Percentiles rank a stretch among this genome's conserved stretches.
These are phyloP conservation scores for Cutaneotrichosporon dermatis DNA, from an alignment of 1,284 basidiomycete genomes.

Conservation along the genomic window DNA sequence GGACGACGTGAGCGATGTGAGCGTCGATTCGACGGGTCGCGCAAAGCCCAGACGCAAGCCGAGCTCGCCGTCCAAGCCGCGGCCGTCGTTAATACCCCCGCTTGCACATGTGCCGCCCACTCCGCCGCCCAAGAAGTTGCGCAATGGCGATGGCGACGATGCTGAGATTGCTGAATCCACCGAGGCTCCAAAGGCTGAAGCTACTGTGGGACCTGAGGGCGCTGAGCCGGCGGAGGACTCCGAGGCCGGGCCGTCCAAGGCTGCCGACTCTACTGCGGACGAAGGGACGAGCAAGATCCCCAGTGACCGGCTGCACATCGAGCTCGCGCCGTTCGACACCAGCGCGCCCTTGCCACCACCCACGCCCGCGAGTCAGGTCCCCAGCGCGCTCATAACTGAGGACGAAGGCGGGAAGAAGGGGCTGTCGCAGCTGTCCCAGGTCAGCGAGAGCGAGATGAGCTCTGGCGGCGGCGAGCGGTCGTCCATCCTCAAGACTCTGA, in stretches of 20 bases:
- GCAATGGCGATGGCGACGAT: not conserved
- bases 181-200: too few relatives aligned
- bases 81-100: not conserved
- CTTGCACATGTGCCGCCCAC: not conserved
- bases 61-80: conserved; percentile 11
- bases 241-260: not conserved
- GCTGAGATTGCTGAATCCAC: not conserved
- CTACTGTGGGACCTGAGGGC: too few relatives aligned
- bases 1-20: conserved; percentile 31
- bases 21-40: conserved; percentile 31
- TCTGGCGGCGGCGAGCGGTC: conserved; percentile 59
- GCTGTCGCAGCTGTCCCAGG: conserved; percentile 36
- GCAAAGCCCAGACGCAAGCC: conserved; percentile 20
- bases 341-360: conserved; percentile 46
- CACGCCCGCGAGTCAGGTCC: not conserved
- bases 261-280: not conserved
- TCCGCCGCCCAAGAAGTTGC: not conserved
- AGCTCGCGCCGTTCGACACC: conserved; percentile 48
- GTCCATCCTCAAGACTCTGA: conserved; percentile 80
- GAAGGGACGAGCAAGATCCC: not conserved
- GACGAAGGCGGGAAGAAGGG: conserved; percentile 24
- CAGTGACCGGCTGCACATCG: conserved; percentile 43
- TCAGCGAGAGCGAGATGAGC: conserved; percentile 51
- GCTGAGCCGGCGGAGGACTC: too few relatives aligned
- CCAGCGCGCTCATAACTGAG: conserved; percentile 29